phyloP scores from a whole-genome alignment of 208 protist genomes.

The Acanthamoeba triangularis region DNA sequence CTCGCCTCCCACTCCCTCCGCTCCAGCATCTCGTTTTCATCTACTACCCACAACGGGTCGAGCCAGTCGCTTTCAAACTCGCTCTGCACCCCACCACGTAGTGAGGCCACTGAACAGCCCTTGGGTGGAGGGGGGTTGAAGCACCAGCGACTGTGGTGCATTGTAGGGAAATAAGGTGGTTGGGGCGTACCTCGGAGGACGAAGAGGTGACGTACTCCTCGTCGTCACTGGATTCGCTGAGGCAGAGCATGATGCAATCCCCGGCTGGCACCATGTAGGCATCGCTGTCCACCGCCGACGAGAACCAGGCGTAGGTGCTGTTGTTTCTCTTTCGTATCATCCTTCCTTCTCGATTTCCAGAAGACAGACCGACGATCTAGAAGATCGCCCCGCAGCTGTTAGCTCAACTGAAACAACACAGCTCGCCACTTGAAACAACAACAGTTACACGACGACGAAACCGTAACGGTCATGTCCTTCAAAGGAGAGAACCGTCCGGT shows the following conservation, averaged over 20 bases:
- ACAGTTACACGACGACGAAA: no score
- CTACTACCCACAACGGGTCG: not conserved
- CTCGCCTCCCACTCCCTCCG: not conserved
- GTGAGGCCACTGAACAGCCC: no score
- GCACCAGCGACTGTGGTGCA: no score
- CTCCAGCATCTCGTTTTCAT: not conserved
- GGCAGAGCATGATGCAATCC: not conserved
- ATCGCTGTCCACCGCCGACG: not conserved
- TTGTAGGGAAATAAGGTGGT: no score
- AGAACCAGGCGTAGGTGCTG: not conserved
- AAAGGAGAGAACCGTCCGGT: no score
- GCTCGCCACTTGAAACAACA: no score
- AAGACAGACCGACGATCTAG: not conserved
- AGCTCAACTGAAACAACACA: no score
- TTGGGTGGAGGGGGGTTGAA: no score
- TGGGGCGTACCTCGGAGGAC: not conserved
- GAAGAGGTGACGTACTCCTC: not conserved
- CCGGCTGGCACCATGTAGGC: not conserved
- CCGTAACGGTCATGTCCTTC: no score
- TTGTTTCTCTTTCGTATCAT: not conserved
- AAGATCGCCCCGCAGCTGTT: no score
- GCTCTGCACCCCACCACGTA: no score
- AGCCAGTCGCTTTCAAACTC: not conserved
- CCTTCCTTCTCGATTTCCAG: not conserved
- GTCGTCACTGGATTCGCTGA: not conserved